Evolutionary conservation across 139 green algal genomes (phyloP).

Genomic region (Auxenochlorella pyrenoidosa): DNA sequence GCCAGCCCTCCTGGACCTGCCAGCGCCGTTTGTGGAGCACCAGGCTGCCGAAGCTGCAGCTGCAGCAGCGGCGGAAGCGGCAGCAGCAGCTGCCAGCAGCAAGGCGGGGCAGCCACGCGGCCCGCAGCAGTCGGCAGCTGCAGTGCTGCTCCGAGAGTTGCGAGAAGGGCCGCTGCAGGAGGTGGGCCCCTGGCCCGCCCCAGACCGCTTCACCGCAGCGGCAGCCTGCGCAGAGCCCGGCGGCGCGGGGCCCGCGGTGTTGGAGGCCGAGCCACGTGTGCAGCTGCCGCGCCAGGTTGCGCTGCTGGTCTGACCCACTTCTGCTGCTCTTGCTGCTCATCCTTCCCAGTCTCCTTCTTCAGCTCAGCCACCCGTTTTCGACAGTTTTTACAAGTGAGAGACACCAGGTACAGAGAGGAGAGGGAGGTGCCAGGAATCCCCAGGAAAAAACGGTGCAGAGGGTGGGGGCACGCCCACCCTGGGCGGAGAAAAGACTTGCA

Average conservation of each 20-base stretch:
- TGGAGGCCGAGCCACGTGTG: background rate
- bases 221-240: background rate
- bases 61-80: background rate
- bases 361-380: background rate
- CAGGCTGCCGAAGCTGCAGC: background rate
- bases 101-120: background rate
- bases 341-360: background rate
- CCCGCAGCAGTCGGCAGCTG: background rate
- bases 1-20: background rate
- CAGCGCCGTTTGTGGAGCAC: background rate
- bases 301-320: background rate
- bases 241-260: background rate
- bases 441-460: too few species aligned
- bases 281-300: background rate
- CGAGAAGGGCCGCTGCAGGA: background rate
- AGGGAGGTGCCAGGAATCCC: too few species aligned
- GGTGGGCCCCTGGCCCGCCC: background rate
- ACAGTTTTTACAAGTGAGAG: background rate
- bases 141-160: background rate
- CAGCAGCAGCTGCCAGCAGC: too few species aligned
- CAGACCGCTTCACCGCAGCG: slow-evolving; percentile 1
- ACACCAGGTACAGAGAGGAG: too few species aligned
- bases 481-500: background rate
- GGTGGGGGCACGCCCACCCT: too few species aligned
- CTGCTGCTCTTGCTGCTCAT: too few species aligned